Base-by-base conservation (phyloP, 108 stramenopile species). In the Cyclotella cryptica region DNA sequence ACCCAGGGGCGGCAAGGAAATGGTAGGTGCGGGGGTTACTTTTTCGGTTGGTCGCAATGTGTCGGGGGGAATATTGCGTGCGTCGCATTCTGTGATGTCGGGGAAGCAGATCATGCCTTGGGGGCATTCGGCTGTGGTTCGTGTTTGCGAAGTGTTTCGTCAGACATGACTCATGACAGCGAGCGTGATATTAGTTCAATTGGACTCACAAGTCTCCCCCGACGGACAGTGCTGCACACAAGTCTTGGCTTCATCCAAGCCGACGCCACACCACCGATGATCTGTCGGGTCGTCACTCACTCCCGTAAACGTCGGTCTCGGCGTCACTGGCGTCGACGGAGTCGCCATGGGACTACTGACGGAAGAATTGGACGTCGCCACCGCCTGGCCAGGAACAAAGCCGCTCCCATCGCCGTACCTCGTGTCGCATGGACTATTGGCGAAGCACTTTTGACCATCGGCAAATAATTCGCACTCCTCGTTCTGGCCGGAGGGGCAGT, bases 391-490 rank as follows among this genome's bases (percentile, higher is more conserved):
- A 35, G 73, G 60, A 10, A 62, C 59, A 8, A 47, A 83, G 18
- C 41, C 58, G 40, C 40, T 41, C 19, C 81, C 81, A 69, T 83
- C 53, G 15, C 81, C 81, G 24, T 65, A 52, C 54, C 53, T 64
- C 26, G 70, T 53, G 60, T 83, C 81, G 62, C 81, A 83, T 35
- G 58, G 54, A 0, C 73, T 68, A 49, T 76, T 79, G 42, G 78
- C 79, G 47, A 75, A 84, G 27, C 83, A 84, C 40, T 84, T 84
- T 45, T 58, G 55, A 24, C 79, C 79, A 17, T 80, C 64, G 11
- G 69, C 54, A 69, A 22, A 49, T 17, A 69, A 69, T 41, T 84
- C 83, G 69, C 83, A 80, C 42, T 80, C 79, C 71, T 84, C 81
- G 35, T 55, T 59, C 6, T 55, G 57, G 49, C 81, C 81, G 35